Evolutionary conservation across 1,284 basidiomycete species (phyloP).

Genomic region (Ceratobasidium sp.): DNA sequence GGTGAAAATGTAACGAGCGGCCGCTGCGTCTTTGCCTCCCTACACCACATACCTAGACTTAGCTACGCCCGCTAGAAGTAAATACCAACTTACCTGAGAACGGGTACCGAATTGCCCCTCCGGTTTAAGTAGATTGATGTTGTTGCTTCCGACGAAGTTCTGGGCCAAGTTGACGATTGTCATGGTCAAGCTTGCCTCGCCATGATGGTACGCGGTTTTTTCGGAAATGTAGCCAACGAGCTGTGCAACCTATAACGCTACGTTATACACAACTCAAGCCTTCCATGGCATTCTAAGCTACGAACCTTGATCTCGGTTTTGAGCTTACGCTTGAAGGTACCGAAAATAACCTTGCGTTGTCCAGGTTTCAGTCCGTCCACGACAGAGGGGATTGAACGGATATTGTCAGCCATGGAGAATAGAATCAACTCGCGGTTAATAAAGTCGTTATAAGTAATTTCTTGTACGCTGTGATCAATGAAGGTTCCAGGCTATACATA

Average conservation of each 20-base stretch:
- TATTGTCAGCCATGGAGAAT: constrained; percentile 99
- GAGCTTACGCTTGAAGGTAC: constrained; percentile 93
- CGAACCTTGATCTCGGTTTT: constrained; percentile 88
- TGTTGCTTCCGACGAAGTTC: constrained; percentile 95
- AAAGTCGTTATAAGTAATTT: constrained; percentile 91
- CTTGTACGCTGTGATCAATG: constrained; percentile 86
- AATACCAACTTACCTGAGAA: constrained; percentile 46
- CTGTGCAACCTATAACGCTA: constrained; percentile 76
- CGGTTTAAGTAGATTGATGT: constrained; percentile 88
- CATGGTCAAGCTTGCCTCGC: constrained; percentile 82
- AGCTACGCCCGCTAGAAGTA: background rate
- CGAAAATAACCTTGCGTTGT: constrained; percentile 96
- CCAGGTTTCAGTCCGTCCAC: constrained; percentile 98
- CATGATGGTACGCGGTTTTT: constrained; percentile 96
- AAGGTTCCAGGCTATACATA: constrained; percentile 84
- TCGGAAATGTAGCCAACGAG: constrained; percentile 94
- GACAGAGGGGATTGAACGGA: constrained; percentile 93
- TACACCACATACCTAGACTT: constrained; percentile 48
- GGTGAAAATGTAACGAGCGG: constrained; percentile 97
- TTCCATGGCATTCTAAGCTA: background rate
- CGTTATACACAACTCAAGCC: background rate
- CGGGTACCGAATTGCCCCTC: constrained; percentile 98
- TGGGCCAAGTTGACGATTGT: constrained; percentile 97
- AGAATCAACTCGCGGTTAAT: constrained; percentile 98
- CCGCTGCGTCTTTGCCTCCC: constrained; percentile 95